Conservation (phyloP, 1,284 basidiomycete species). For the Microstroma glucosiphilum region DNA sequence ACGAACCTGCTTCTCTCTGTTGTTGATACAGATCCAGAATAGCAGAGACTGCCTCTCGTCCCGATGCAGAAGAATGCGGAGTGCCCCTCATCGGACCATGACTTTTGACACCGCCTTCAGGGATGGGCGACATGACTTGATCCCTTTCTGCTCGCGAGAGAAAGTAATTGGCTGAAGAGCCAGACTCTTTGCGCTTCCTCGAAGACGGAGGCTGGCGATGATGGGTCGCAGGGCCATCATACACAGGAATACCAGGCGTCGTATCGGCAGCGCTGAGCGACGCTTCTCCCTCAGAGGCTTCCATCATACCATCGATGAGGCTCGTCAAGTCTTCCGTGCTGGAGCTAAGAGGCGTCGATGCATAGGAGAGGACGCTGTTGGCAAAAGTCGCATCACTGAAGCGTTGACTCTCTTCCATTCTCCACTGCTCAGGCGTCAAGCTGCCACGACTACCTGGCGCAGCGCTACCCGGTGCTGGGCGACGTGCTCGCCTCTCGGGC, state of each 20-base stretch:
- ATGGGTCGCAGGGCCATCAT: not conserved
- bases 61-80: not conserved
- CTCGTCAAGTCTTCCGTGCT: conserved; percentile 1
- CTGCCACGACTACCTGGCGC: not conserved
- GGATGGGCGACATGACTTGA: conserved; percentile 1
- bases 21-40: not conserved
- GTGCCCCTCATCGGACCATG: not conserved
- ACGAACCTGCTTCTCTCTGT: not conserved
- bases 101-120: not conserved
- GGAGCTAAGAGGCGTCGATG: not conserved
- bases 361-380: not conserved
- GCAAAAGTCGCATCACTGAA: not conserved
- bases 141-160: not conserved
- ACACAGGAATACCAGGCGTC: not conserved
- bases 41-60: not conserved
- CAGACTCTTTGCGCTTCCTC: not conserved
- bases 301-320: not conserved
- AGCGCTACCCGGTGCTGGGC: no score
- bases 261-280: not conserved
- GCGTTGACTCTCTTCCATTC: not conserved
- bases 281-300: not conserved
- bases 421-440: not conserved
- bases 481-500: not conserved
- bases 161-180: not conserved
- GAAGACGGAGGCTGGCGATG: not conserved